phyloP scores from a whole-genome alignment of 495 filamentous ascomycete genomes.

The Amorphotheca resinae region DNA sequence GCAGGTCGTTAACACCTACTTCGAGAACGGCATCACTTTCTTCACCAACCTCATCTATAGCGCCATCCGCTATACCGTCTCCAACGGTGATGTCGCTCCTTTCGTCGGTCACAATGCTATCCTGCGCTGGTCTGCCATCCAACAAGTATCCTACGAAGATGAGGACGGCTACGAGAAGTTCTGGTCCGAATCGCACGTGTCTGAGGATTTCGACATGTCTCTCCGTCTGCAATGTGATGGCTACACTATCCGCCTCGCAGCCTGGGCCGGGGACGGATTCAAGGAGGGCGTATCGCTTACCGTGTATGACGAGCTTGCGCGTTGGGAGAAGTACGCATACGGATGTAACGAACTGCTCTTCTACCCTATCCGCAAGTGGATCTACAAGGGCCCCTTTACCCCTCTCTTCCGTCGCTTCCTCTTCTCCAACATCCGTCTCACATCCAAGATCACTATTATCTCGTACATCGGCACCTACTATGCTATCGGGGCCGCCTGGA shows the following conservation, averaged over 20 bases:
- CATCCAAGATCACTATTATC: slow-evolving; percentile 68
- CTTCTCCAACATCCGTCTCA: slow-evolving; percentile 58
- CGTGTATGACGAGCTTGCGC: slow-evolving; percentile 71
- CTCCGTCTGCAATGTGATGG: slow-evolving; percentile 61
- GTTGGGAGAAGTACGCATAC: slow-evolving; percentile 82
- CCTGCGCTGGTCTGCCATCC: slow-evolving; percentile 66
- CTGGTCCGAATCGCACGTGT: slow-evolving; percentile 75
- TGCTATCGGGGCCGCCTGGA: slow-evolving; percentile 67
- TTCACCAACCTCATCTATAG: slow-evolving; percentile 78
- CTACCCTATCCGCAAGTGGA: slow-evolving; percentile 55
- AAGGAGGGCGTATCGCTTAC: slow-evolving; percentile 78
- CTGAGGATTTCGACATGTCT: slow-evolving; percentile 80
- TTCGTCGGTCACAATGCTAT: slow-evolving; percentile 72
- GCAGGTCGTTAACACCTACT: slow-evolving; percentile 64
- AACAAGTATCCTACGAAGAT: slow-evolving; percentile 57
- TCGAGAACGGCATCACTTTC: slow-evolving; percentile 69
- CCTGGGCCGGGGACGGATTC: slow-evolving; percentile 64
- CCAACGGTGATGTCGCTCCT: slow-evolving; percentile 75
- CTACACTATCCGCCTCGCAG: slow-evolving; percentile 61
- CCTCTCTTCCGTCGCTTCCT: slow-evolving; percentile 61
- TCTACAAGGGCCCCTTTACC: slow-evolving; percentile 57
- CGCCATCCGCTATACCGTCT: slow-evolving; percentile 63
- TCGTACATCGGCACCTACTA: slow-evolving; percentile 86
- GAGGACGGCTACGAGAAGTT: slow-evolving; percentile 64
- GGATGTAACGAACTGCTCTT: slow-evolving; percentile 80